Conservation (phyloP, 148 eudicot species). For the Polygonum aviculare region DNA sequence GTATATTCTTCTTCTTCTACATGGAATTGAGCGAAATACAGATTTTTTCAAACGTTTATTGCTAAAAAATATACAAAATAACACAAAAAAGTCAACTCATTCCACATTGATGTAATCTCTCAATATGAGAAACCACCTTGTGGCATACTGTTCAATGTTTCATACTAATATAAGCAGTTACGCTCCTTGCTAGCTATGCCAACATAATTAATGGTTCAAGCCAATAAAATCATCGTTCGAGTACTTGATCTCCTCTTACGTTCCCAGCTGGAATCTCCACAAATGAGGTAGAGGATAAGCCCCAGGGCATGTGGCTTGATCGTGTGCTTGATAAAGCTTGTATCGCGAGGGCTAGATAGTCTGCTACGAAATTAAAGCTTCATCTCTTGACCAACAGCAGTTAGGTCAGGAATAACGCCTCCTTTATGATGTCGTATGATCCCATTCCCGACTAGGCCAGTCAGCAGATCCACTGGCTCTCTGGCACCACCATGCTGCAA, state of each 20-base stretch:
- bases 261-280: constrained; percentile 16
- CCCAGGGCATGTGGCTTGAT: too few relatives aligned
- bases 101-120: background rate
- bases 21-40: too few relatives aligned
- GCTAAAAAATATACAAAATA: too few relatives aligned
- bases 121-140: background rate
- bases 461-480: constrained; percentile 57
- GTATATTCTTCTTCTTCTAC: too few relatives aligned
- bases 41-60: too few relatives aligned
- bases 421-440: constrained; percentile 39
- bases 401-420: constrained; percentile 72
- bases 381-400: constrained; percentile 55
- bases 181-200: background rate
- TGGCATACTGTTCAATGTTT: background rate
- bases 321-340: background rate
- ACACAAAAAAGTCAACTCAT: too few relatives aligned
- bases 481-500: constrained; percentile 88
- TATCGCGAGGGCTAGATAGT: background rate
- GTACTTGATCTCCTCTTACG: constrained; percentile 48
- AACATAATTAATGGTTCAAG: background rate
- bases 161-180: background rate
- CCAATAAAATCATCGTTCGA: constrained; percentile 42
- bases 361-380: constrained; percentile 15
- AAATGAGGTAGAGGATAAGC: background rate
- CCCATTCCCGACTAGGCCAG: constrained; percentile 53